Percentiles rank a stretch among this genome's conserved stretches.
Conservation (phyloP, 2,329 filamentous ascomycete species). For the Nigrograna mackinnonii region DNA sequence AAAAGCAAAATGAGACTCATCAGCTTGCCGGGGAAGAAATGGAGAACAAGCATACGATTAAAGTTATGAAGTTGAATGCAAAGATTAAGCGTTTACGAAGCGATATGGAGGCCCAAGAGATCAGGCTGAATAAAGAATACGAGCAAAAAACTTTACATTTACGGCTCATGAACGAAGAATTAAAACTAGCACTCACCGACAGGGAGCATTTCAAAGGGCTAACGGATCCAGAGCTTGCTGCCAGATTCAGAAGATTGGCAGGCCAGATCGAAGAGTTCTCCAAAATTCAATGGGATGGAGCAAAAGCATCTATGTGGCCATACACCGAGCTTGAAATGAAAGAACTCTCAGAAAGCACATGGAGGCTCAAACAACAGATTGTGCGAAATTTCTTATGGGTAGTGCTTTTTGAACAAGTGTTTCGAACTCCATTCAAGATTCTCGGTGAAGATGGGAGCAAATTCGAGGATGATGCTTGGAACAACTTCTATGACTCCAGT, state of each 20-base stretch:
- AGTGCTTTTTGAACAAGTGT: constrained; percentile 10
- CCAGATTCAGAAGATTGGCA: constrained; percentile 8
- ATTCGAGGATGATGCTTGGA: constrained; percentile 6
- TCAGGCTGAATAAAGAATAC: too few relatives aligned
- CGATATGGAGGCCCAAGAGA: too few relatives aligned
- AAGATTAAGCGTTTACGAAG: too few relatives aligned
- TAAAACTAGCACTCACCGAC: constrained; percentile 3
- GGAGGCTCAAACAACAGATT: constrained; percentile 15
- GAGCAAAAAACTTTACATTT: too few relatives aligned
- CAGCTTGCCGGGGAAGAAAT: too few relatives aligned
- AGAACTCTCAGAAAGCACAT: constrained; percentile 6
- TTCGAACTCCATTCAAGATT: constrained; percentile 13
- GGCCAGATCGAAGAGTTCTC: constrained; percentile 12
- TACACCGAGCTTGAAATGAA: constrained; percentile 7
- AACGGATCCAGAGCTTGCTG: constrained; percentile 10
- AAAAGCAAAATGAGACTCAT: too few relatives aligned
- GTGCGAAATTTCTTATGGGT: constrained; percentile 15
- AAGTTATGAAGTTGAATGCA: too few relatives aligned
- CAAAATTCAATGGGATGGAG: constrained; percentile 13
- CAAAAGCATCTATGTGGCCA: constrained; percentile 9
- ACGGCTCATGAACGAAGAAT: too few relatives aligned
- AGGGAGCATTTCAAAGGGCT: constrained; percentile 19
- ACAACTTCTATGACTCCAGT: constrained; percentile 7
- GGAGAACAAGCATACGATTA: too few relatives aligned
- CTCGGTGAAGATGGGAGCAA: constrained; percentile 10